Evolutionary conservation across 495 filamentous ascomycete species (phyloP).

Genomic region (Penicillium paradoxum): DNA sequence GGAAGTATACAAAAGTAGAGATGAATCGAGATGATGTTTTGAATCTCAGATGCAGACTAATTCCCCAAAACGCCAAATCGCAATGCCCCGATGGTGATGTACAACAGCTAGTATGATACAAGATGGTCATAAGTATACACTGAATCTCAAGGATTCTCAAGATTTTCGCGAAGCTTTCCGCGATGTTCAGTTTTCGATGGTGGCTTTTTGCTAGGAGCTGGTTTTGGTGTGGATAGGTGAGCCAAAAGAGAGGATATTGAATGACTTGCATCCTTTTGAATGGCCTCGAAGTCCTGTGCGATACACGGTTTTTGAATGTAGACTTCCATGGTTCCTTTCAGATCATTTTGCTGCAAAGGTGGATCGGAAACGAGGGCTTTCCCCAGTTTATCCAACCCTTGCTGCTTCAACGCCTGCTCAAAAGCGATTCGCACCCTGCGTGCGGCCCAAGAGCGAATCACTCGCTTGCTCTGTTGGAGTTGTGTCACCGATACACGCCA

Average conservation of each 20-base stretch:
- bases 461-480: constrained; percentile 30
- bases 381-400: constrained; percentile 54
- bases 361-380: constrained; percentile 14
- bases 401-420: constrained; percentile 46
- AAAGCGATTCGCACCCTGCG: constrained; percentile 53
- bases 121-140: constrained; percentile 1
- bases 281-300: constrained; percentile 12
- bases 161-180: not conserved
- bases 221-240: not conserved
- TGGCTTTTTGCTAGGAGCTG: not conserved
- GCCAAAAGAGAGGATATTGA: constrained; percentile 2
- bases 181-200: not conserved
- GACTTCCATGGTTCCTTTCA: constrained; percentile 31
- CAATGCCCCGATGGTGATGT: constrained; percentile 11
- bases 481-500: constrained; percentile 31
- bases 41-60: constrained; percentile 1
- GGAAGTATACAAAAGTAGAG: not conserved
- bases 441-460: constrained; percentile 49
- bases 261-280: constrained; percentile 26
- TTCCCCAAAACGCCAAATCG: constrained; percentile 13
- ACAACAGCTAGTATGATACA: constrained; percentile 19
- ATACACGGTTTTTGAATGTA: constrained; percentile 11
- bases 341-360: not conserved
- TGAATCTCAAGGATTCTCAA: not conserved
- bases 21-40: not conserved